Evolutionary conservation across 1,284 basidiomycete species (phyloP), one percentile per base, ranked within the genome.

Genomic region (Fistulina hepatica): DNA sequence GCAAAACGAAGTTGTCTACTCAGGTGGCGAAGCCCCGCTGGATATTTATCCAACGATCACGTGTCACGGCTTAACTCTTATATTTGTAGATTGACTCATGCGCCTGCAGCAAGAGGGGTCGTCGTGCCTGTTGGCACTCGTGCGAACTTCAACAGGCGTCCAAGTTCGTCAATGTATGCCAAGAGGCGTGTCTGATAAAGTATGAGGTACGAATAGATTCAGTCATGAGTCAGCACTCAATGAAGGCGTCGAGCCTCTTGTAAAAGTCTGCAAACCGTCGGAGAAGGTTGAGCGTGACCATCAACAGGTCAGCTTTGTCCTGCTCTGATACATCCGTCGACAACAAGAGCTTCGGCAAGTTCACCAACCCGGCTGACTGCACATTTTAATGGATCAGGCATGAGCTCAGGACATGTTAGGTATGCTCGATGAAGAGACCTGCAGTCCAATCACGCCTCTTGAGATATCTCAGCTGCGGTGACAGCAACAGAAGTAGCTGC

Each of bases 21-120:
- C n/a, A n/a, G n/a, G n/a, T n/a, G n/a, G n/a, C n/a, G n/a, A n/a
- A n/a, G n/a, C n/a, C n/a, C n/a, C n/a, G n/a, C n/a, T n/a, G n/a
- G n/a, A n/a, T n/a, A n/a, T n/a, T n/a, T n/a, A n/a, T n/a, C n/a
- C n/a, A n/a, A n/a, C n/a, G n/a, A n/a, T n/a, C n/a, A n/a, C n/a
- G n/a, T n/a, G n/a, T n/a, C n/a, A n/a, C n/a, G n/a, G n/a, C n/a
- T n/a, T n/a, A n/a, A n/a, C n/a, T n/a, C n/a, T n/a, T n/a, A n/a
- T n/a, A n/a, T n/a, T n/a, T 95, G 6, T 95, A 88, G 37, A 98
- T 92, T 2, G 93, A 89, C 55, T 94, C 95, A 68, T 98, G 95
- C 2, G 84, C 73, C 65, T 99, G 95, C 21, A 98, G 69, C 9
- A 69, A 67, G 25, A 99, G 76, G 0, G 93, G 90, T 37, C 67